Conservation (phyloP, 305 asterid species). For the Plantago lanceolata region DNA sequence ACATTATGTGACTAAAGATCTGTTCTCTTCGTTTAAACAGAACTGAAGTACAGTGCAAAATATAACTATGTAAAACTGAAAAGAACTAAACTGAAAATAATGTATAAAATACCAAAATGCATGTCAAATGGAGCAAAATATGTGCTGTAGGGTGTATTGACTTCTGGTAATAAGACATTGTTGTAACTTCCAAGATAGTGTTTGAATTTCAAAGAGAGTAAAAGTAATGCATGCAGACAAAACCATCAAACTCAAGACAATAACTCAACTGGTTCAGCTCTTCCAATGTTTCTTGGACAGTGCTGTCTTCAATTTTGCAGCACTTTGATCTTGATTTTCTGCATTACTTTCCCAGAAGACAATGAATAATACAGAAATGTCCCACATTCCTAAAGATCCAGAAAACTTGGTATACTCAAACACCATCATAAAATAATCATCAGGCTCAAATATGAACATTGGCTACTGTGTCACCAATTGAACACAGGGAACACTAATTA, state of each 20-base stretch:
- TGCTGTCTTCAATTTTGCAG: neutral
- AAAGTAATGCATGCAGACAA: neutral
- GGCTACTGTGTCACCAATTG: neutral
- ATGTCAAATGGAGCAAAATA: too few species aligned
- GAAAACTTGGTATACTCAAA: constrained; percentile 10
- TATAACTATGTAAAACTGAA: too few species aligned
- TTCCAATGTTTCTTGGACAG: constrained; percentile 14
- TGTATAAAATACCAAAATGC: too few species aligned
- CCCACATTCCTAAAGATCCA: constrained; percentile 15
- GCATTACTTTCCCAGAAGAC: constrained; percentile 14
- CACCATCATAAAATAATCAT: constrained; percentile 11
- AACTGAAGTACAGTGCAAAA: too few species aligned
- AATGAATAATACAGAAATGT: constrained; percentile 13
- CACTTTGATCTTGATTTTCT: neutral
- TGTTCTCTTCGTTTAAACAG: too few species aligned
- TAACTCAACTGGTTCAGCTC: constrained; percentile 2
- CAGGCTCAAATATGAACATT: neutral
- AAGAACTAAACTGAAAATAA: too few species aligned
- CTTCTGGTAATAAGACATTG: too few species aligned
- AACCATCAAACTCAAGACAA: neutral
- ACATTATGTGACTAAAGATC: too few species aligned
- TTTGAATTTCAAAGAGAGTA: neutral
- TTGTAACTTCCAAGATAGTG: neutral
- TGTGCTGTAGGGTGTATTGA: too few species aligned
- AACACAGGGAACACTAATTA: neutral